Evolutionary conservation across 2,329 filamentous ascomycete species (phyloP).

Genomic region (Fusarium pseudonygamai): DNA sequence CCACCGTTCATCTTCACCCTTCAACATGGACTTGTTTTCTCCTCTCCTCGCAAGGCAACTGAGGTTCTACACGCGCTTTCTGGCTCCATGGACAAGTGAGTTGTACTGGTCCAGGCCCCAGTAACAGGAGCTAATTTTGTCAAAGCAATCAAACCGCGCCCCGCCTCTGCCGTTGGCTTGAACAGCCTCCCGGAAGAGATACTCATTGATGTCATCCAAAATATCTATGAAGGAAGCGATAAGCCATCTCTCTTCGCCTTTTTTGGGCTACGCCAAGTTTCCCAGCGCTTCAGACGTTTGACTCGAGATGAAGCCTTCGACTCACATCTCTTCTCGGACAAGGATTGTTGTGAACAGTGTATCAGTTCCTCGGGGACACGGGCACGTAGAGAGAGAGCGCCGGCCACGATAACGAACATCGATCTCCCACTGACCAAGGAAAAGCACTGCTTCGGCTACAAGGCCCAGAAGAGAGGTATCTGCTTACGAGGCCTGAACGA

Average conservation of each 20-base stretch:
- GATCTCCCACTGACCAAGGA: background rate
- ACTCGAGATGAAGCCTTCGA: background rate
- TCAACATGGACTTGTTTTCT: background rate
- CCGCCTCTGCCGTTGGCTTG: background rate
- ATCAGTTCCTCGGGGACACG: fast-evolving
- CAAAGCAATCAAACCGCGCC: background rate
- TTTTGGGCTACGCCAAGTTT: background rate
- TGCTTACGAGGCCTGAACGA: fast-evolving
- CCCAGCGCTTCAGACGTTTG: background rate
- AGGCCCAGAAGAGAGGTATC: background rate
- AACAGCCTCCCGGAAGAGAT: background rate
- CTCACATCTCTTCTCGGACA: background rate
- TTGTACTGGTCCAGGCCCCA: fast-evolving
- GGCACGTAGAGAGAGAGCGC: background rate
- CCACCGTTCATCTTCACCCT: background rate
- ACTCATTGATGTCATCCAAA: fast-evolving
- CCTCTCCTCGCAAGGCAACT: background rate
- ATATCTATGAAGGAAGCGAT: background rate
- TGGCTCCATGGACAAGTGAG: background rate
- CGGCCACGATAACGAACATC: fast-evolving
- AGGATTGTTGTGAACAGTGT: background rate
- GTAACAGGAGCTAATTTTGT: background rate
- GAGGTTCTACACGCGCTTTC: background rate
- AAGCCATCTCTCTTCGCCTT: background rate
- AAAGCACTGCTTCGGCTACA: background rate